Base-by-base conservation (phyloP, 2,329 filamentous ascomycete genomes). In the Mycosphaerella arachidis region DNA sequence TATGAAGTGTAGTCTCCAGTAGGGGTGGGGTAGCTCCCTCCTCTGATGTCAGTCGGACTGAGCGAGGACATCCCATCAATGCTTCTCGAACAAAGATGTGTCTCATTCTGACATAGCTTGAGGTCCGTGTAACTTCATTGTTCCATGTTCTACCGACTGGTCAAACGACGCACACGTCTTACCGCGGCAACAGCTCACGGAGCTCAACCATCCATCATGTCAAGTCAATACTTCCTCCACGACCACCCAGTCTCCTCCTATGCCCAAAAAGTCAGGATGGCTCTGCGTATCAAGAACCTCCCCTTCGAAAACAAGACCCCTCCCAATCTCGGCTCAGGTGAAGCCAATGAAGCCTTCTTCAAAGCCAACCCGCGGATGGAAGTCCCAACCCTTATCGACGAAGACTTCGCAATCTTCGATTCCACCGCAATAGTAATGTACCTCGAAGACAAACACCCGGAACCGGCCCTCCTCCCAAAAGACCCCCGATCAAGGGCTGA, bases 241-340 rank as follows among this genome's bases (percentile, higher is more conserved):
- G 63, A 70, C 58, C 68, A 70, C 48, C 65, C 67, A 16, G 62
- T 65, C 27, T 75, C 73, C 16, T 71, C 70, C n/a, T 75, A 74
- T 56, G 72, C 74, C 18, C 73, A 74, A 59, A 75, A 76, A 69
- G 68, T 74, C 55, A 70, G 74, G 55, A 74, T 76, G 55, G 70
- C 69, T 13, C 67, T 76, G 4, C 63, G 65, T 8, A 67, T 75
- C 45, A 76, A 77, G 63, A 45, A 24, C 54, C 71, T 77, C 24
- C 67, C 71, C 0, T 77, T 76, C 68, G 55, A 60, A 10, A n/a
- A 66, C 68, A 58, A 63, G 66, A 62, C 72, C 58, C 67, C 74
- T 67, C 61, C 70, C 70, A 56, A 73, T 67, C 24, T 77, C 62
- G 74, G 69, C 70, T 68, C 70, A 56, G 63, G 68, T 56, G 18